Evolutionary conservation across 495 filamentous ascomycete species (phyloP).

Genomic region (Penicillium soppii): DNA sequence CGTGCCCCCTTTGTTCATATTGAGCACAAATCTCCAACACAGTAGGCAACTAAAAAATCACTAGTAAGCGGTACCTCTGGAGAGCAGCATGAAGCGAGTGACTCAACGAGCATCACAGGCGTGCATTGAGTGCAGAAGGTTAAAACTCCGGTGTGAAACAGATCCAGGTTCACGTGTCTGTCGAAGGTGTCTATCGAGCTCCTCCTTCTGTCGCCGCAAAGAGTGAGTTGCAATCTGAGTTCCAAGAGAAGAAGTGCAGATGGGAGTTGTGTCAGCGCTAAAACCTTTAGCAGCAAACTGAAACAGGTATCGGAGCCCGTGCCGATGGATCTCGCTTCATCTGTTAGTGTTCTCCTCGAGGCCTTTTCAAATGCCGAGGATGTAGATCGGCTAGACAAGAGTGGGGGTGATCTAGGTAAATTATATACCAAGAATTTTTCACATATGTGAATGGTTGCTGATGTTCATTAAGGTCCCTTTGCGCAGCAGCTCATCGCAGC

Average conservation of each 20-base stretch:
- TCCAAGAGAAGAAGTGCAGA: background rate
- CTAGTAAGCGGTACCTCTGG: background rate
- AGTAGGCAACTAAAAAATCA: background rate
- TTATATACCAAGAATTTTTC: background rate
- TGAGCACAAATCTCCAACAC: background rate
- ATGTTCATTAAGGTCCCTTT: background rate
- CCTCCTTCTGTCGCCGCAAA: background rate
- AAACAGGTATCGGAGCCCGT: background rate
- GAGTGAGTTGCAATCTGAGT: background rate
- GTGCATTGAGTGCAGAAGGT: background rate
- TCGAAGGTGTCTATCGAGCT: background rate
- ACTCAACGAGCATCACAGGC: background rate
- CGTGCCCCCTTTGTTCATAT: slow-evolving; percentile 4
- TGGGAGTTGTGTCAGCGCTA: background rate
- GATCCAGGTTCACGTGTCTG: background rate
- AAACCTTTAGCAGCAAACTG: background rate
- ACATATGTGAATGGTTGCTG: background rate
- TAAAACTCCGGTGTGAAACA: background rate
- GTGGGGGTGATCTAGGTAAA: background rate
- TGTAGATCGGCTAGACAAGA: slow-evolving; percentile 1
- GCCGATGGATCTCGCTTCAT: background rate
- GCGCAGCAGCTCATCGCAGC: background rate
- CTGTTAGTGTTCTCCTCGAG: slow-evolving; percentile 1
- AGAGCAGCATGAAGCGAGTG: background rate
- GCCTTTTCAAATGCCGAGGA: slow-evolving; percentile 10